A percentile compares a stretch with the other conserved stretches of the same genome.
Conservation (phyloP, 768 basidiomycete species). For the Boletus reticuloceps region DNA sequence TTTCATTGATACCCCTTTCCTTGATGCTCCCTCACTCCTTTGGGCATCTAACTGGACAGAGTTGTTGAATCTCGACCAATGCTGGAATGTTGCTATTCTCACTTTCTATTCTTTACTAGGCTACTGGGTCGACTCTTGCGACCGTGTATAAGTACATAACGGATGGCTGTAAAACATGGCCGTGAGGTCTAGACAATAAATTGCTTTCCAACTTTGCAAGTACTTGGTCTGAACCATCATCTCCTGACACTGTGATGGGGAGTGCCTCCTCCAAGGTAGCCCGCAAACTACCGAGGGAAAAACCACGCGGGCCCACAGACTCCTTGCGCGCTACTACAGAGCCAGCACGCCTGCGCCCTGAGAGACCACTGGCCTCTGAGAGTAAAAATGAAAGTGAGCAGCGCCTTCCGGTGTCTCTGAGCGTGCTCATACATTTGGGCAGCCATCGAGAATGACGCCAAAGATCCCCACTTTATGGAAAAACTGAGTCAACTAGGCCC, state of each 20-base stretch:
- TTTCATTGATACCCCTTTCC: conserved; percentile 30
- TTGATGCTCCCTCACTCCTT: conserved; percentile 19
- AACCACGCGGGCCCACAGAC: conserved; percentile 46
- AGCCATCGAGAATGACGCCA: conserved; percentile 66
- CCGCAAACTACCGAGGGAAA: conserved; percentile 52
- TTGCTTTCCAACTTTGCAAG: conserved; percentile 7
- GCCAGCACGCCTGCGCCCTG: conserved; percentile 10
- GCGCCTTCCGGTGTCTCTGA: not conserved
- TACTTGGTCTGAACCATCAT: not conserved
- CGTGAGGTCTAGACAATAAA: conserved; percentile 34
- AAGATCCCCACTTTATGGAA: conserved; percentile 67
- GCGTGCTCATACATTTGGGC: not conserved
- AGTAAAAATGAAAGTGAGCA: conserved; percentile 46
- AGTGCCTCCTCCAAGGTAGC: conserved; percentile 56
- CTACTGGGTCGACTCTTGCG: conserved; percentile 28
- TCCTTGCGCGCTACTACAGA: conserved; percentile 30
- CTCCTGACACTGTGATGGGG: conserved; percentile 46
- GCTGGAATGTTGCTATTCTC: conserved; percentile 33
- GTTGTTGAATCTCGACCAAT: conserved; percentile 23
- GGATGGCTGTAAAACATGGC: conserved; percentile 39
- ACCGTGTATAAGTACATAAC: conserved; percentile 39
- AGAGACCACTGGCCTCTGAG: conserved; percentile 44
- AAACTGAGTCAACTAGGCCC: conserved; percentile 65
- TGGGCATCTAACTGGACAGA: conserved; percentile 23
- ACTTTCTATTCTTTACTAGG: conserved; percentile 28